Percentiles rank a stretch among this genome's conserved stretches.
phyloP scores from a whole-genome alignment of 1,139 yeast genomes.

The Suhomyces bribrorum region DNA sequence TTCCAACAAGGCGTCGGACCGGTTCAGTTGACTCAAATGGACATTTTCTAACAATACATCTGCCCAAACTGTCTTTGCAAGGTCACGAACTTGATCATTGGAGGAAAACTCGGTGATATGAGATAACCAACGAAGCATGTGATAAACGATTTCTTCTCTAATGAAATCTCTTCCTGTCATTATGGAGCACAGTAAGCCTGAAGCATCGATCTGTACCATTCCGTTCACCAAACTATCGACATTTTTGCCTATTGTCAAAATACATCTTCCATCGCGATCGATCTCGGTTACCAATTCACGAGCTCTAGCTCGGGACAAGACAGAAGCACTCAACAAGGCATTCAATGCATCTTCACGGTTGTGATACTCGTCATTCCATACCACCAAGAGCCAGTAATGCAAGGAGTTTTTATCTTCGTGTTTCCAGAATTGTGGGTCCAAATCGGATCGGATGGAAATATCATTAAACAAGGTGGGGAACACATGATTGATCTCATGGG shows the following conservation, averaged over 20 bases:
- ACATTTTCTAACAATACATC: slow-evolving; percentile 33
- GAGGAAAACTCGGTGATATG: slow-evolving; percentile 36
- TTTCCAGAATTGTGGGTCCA: slow-evolving; percentile 35
- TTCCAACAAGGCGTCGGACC: slow-evolving; percentile 12
- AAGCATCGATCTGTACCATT: slow-evolving; percentile 40
- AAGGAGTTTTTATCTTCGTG: slow-evolving; percentile 28
- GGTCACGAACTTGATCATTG: slow-evolving; percentile 27
- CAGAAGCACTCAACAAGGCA: slow-evolving; percentile 41
- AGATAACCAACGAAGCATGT: slow-evolving; percentile 52
- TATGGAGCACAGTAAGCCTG: slow-evolving; percentile 60
- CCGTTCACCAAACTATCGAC: slow-evolving; percentile 24
- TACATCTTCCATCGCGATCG: slow-evolving; percentile 33
- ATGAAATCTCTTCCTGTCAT: slow-evolving; percentile 47
- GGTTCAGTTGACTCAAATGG: slow-evolving; percentile 5
- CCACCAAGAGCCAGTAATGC: slow-evolving; percentile 45
- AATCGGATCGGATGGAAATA: slow-evolving; percentile 29
- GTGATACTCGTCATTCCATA: slow-evolving; percentile 79
- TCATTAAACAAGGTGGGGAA: slow-evolving; percentile 8
- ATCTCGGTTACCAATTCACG: slow-evolving; percentile 37
- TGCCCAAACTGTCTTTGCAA: slow-evolving; percentile 25
- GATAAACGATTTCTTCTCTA: slow-evolving; percentile 47
- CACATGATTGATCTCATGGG: slow-evolving; percentile 27
- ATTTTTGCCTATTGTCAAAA: slow-evolving; percentile 24
- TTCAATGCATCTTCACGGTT: slow-evolving; percentile 50
- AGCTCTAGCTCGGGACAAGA: slow-evolving; percentile 26